A percentile compares a stretch with the other conserved stretches of the same genome.
Evolutionary conservation across 2,329 filamentous ascomycete species (phyloP).

Genomic region (Penicillium sp.): DNA sequence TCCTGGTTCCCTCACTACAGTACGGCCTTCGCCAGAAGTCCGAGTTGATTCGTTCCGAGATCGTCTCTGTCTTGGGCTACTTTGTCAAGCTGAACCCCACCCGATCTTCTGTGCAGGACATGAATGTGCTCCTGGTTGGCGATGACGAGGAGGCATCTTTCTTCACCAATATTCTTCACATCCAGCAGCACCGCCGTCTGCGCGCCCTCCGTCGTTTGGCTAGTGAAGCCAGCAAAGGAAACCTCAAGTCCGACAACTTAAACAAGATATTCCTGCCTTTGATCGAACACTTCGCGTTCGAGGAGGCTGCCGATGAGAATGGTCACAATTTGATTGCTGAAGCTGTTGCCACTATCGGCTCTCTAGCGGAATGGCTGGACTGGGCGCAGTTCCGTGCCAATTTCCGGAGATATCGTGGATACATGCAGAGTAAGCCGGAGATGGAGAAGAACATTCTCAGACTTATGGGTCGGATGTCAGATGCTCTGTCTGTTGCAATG

Average conservation of each 20-base stretch:
- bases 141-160: slow-evolving; percentile 81
- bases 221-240: slow-evolving; percentile 61
- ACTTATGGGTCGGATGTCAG: slow-evolving; percentile 76
- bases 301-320: slow-evolving; percentile 71
- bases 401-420: slow-evolving; percentile 78
- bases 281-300: slow-evolving; percentile 91
- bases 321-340: slow-evolving; percentile 83
- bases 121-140: slow-evolving; percentile 67
- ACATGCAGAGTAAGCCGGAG: slow-evolving; percentile 76
- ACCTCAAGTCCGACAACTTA: slow-evolving; percentile 73
- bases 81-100: slow-evolving; percentile 69
- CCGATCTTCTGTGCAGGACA: slow-evolving; percentile 71
- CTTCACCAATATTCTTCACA: slow-evolving; percentile 89
- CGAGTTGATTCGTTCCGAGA: slow-evolving; percentile 81
- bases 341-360: slow-evolving; percentile 75
- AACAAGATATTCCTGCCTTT: slow-evolving; percentile 86
- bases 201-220: slow-evolving; percentile 78
- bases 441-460: slow-evolving; percentile 82
- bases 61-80: slow-evolving; percentile 74
- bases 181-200: slow-evolving; percentile 80
- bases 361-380: slow-evolving; percentile 72
- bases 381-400: slow-evolving; percentile 89
- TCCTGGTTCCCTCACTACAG: slow-evolving; percentile 74
- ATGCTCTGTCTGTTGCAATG: slow-evolving; percentile 65
- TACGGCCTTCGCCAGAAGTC: slow-evolving; percentile 73